phyloP scores from a whole-genome alignment of 1,139 yeast species.

The Geotrichum cucujoidarum region DNA sequence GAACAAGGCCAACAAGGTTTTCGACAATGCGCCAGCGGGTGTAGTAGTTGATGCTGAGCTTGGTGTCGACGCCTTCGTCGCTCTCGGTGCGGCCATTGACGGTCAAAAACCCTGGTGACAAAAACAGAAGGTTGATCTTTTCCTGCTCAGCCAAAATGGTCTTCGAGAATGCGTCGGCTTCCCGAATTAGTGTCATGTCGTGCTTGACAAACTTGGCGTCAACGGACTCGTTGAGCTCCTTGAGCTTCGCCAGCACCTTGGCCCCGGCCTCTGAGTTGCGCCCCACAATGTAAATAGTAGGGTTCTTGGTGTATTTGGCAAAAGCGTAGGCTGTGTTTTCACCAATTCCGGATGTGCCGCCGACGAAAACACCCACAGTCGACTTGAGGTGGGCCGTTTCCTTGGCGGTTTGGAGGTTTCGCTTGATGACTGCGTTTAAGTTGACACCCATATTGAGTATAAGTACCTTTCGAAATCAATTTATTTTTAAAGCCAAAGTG shows the following conservation, averaged over 20 bases:
- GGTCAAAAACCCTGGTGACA: slow-evolving; percentile 29
- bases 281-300: slow-evolving; percentile 34
- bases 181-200: slow-evolving; percentile 29
- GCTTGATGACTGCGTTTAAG: slow-evolving; percentile 10
- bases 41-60: slow-evolving; percentile 32
- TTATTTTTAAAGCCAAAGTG: too few species aligned
- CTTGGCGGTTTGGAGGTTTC: slow-evolving; percentile 11
- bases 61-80: slow-evolving; percentile 31
- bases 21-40: slow-evolving; percentile 31
- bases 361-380: slow-evolving; percentile 34
- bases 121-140: slow-evolving; percentile 30
- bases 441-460: slow-evolving; percentile 1
- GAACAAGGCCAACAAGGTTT: slow-evolving; percentile 28
- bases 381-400: slow-evolving; percentile 3
- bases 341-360: slow-evolving; percentile 36
- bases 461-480: too few species aligned
- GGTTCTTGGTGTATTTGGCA: slow-evolving; percentile 29
- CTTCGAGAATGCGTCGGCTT: slow-evolving; percentile 26
- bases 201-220: slow-evolving; percentile 27
- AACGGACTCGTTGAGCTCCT: slow-evolving; percentile 24
- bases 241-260: slow-evolving; percentile 26
- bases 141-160: slow-evolving; percentile 25
- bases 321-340: slow-evolving; percentile 31
- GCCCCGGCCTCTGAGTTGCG: slow-evolving; percentile 29
- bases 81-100: slow-evolving; percentile 28